These are phyloP conservation scores for Alloascoidea hylecoeti DNA, from an alignment of 805 yeast species.

Conservation along the genomic window DNA sequence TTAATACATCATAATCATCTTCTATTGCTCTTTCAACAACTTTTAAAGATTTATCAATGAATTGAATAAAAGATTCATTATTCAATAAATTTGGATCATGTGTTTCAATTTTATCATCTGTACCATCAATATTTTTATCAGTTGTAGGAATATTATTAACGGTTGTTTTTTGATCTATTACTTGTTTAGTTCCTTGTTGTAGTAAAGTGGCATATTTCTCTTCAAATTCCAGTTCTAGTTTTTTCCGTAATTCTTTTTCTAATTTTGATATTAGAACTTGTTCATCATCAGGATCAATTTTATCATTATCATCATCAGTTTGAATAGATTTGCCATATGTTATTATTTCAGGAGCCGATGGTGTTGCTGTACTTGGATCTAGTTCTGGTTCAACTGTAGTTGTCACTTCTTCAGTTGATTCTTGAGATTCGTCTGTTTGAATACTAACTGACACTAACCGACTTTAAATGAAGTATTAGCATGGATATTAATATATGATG, in stretches of 20 bases:
- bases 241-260: neutral
- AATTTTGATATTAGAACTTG: neutral
- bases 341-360: neutral
- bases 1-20: conserved; percentile 15
- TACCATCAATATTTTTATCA: neutral
- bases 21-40: conserved; percentile 17
- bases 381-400: too few species aligned
- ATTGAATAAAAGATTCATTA: conserved; percentile 7
- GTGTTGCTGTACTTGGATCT: neutral
- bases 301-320: conserved; percentile 1
- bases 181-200: neutral
- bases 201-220: neutral
- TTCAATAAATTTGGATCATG: neutral
- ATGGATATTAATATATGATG: too few species aligned
- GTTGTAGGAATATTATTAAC: neutral
- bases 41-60: conserved; percentile 15
- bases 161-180: neutral
- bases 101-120: neutral
- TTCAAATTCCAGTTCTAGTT: neutral
- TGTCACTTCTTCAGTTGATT: too few species aligned
- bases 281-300: neutral
- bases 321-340: neutral
- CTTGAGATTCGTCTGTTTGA: too few species aligned
- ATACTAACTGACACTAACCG: too few species aligned
- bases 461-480: too few species aligned